Conservation (phyloP, 2,329 filamentous ascomycete species). For the Ophiognomonia clavigignenti-juglandacearum region DNA sequence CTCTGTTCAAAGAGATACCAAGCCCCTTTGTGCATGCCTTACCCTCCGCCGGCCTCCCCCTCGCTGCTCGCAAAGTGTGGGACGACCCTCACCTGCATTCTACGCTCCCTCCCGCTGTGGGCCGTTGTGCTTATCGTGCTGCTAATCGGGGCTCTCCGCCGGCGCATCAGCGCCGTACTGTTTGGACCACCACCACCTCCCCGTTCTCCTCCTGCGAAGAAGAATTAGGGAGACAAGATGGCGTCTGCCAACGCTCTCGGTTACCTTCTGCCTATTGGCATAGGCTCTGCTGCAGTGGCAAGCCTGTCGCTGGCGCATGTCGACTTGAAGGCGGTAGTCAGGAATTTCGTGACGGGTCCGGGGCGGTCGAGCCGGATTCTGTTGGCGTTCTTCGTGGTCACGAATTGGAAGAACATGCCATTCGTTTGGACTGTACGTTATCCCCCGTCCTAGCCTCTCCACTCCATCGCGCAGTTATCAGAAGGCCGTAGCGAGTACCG, state of each 20-base stretch:
- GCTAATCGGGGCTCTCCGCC: constrained; percentile 29
- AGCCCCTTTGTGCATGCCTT: constrained; percentile 6
- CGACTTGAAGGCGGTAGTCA: constrained; percentile 34
- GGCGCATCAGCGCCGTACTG: constrained; percentile 20
- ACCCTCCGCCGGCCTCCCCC: constrained; percentile 5
- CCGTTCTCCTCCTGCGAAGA: not conserved
- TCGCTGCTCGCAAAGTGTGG: constrained; percentile 36
- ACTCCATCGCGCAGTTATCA: not conserved
- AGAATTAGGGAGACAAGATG: constrained; percentile 2
- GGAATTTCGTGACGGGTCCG: constrained; percentile 47
- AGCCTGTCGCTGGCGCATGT: constrained; percentile 34
- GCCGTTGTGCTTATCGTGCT: constrained; percentile 32
- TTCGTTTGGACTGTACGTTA: constrained; percentile 70
- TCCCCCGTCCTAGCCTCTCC: too few relatives aligned
- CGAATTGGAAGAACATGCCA: constrained; percentile 71
- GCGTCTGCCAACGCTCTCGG: constrained; percentile 13
- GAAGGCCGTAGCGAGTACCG: not conserved
- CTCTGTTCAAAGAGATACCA: too few relatives aligned
- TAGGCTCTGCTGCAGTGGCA: constrained; percentile 42
- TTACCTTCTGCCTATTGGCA: constrained; percentile 33
- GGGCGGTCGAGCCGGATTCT: constrained; percentile 49
- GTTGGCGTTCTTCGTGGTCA: constrained; percentile 49
- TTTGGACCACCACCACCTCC: not conserved
- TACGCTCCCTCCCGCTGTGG: constrained; percentile 38
- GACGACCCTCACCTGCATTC: constrained; percentile 35